These are phyloP conservation scores for Pinus taeda DNA, from an alignment of 75 land plant species.

Conservation along the genomic window DNA sequence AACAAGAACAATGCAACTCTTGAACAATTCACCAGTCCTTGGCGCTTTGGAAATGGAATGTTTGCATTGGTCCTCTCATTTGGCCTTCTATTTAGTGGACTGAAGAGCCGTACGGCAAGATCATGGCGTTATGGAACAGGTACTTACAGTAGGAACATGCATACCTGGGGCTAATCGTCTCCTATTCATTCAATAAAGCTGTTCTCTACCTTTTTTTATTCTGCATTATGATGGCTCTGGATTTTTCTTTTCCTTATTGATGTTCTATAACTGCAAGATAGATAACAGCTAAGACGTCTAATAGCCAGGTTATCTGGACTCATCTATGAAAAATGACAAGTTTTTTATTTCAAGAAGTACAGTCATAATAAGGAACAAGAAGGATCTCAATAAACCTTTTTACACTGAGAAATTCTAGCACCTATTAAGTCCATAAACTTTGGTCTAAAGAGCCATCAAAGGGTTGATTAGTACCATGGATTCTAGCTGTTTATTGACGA, in stretches of 20 bases:
- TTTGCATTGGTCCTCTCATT: conserved; percentile 68
- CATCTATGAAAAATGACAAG: background rate
- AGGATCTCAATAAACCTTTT: background rate
- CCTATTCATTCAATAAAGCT: background rate
- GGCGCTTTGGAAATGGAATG: conserved; percentile 76
- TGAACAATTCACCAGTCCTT: conserved; percentile 29
- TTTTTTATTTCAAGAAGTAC: background rate
- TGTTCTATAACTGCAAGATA: background rate
- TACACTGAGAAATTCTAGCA: background rate
- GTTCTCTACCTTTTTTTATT: background rate
- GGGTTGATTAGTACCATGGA: background rate
- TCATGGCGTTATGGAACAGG: conserved; percentile 77
- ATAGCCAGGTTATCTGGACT: background rate
- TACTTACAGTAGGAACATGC: conserved; percentile 6
- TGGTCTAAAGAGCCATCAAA: background rate
- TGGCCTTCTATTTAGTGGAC: conserved; percentile 64
- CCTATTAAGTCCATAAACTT: background rate
- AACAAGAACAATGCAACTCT: conserved; percentile 34
- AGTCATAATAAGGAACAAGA: background rate
- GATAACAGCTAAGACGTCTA: background rate
- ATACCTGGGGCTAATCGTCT: background rate
- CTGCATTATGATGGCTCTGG: background rate
- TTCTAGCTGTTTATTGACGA: background rate
- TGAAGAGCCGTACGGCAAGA: conserved; percentile 55
- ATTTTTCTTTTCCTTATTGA: background rate